Evolutionary conservation across 1,139 yeast genomes (phyloP).

Genomic region (Suhomyces yuchorum): DNA sequence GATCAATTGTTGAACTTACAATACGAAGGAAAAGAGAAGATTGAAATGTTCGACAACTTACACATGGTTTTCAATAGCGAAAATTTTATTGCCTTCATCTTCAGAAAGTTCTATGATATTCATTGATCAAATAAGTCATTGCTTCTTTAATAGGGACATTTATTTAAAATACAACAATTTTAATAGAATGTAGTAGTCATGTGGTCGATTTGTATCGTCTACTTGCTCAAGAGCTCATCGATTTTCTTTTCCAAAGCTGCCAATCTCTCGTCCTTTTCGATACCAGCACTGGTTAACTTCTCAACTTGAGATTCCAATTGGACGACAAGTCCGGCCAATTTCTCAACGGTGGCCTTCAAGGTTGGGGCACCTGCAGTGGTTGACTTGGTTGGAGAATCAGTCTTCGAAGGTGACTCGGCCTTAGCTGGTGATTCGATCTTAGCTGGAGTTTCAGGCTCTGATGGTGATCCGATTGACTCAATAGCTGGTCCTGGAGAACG

Average conservation of each 20-base stretch:
- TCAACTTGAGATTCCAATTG: slow-evolving; percentile 57
- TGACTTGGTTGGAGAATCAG: slow-evolving; percentile 17
- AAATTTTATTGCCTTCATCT: slow-evolving; percentile 64
- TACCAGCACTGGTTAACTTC: slow-evolving; percentile 52
- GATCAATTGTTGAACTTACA: slow-evolving; percentile 73
- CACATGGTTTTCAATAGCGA: slow-evolving; percentile 63
- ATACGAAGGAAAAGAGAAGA: slow-evolving; percentile 54
- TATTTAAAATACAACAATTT: background rate
- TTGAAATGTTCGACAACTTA: slow-evolving; percentile 64
- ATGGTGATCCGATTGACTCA: slow-evolving; percentile 7
- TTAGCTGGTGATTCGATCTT: slow-evolving; percentile 14
- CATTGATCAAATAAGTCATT: slow-evolving; percentile 10
- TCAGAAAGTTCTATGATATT: slow-evolving; percentile 68
- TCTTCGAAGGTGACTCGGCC: slow-evolving; percentile 1
- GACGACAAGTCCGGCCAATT: slow-evolving; percentile 56
- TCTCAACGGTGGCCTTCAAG: slow-evolving; percentile 69
- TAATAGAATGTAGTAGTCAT: background rate
- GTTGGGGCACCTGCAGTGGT: slow-evolving; percentile 53
- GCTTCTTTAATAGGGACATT: background rate
- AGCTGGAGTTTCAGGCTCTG: slow-evolving; percentile 6
- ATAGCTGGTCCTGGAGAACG: background rate
- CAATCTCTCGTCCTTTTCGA: slow-evolving; percentile 65
- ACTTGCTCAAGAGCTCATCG: slow-evolving; percentile 35
- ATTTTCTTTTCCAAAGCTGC: slow-evolving; percentile 44
- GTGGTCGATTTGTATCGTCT: background rate